Base-by-base conservation (phyloP, 2,329 filamentous ascomycete genomes). In the Ceratocystis colombiana region DNA sequence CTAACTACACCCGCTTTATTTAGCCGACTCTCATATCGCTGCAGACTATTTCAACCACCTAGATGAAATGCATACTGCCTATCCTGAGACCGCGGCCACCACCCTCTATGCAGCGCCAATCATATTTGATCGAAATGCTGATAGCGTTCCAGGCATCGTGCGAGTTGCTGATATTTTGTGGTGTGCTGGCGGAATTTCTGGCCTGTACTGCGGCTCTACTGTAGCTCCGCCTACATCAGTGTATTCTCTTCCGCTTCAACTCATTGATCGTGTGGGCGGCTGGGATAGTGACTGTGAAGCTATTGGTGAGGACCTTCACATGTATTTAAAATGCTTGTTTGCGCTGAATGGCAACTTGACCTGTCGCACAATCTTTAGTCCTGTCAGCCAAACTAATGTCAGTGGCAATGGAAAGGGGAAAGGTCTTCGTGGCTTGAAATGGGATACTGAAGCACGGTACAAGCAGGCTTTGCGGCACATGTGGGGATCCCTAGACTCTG, bases 241-340 rank as follows among this genome's bases (percentile, higher is more conserved):
- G 44, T 90, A 89, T 72, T 89, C 87, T 4, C 74, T 89, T 0
- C 84, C 87, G 0, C 79, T 90, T 50, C 79, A 82, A 59, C 76
- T 90, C 17, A 82, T 87, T 50, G 86, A 88, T 70, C 80, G 82
- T 33, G 87, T 88, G 37, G 85, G 85, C 8, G 87, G 87, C 30
- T 90, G 87, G 87, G 87, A 89, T 72, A 82, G 83, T 65, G 85
- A 83, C 64, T 79, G 83, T 1, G 86, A 88, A 68, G 86, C 87
- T 22, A 89, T 90, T 70, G 87, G 87, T 55, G 87, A 90, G 74
- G 87, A 89, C 72, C 75, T 89, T 71, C 87, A 90, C 76, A 89
- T 89, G 87, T 88, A 88, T 72, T 79, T 89, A 69, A 89, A 89
- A 77, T 89, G 86, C 73, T 89, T 89, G 76, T 89, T 89, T 70